Conservation (phyloP, 2,329 filamentous ascomycete species). For the Calonectria ilicicola region DNA sequence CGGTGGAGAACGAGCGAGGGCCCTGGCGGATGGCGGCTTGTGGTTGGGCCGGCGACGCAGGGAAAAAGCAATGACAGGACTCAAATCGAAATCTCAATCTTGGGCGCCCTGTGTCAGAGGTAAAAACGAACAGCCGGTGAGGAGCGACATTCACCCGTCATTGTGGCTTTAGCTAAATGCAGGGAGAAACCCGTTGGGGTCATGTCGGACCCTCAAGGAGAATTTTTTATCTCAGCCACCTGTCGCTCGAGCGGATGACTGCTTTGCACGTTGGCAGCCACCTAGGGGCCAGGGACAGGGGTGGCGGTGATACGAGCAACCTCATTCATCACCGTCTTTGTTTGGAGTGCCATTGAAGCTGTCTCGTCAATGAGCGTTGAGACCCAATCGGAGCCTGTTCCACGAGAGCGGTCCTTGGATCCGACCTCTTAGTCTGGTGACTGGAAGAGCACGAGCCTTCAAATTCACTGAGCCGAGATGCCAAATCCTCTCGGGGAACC, state of each 20-base stretch:
- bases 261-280: slow-evolving; percentile 20
- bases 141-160: background rate
- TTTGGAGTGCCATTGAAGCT: slow-evolving; percentile 19
- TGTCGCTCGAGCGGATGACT: background rate
- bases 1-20: slow-evolving; percentile 14
- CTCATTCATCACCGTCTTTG: slow-evolving; percentile 4
- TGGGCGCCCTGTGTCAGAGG: slow-evolving; percentile 20
- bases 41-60: slow-evolving; percentile 5
- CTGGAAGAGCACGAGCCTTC: slow-evolving; percentile 3
- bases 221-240: slow-evolving; percentile 26
- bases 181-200: slow-evolving; percentile 13
- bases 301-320: slow-evolving; percentile 21
- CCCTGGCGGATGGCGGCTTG: background rate
- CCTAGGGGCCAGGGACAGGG: slow-evolving; percentile 17
- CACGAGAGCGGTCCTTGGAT: slow-evolving; percentile 38
- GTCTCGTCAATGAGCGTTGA: slow-evolving; percentile 15
- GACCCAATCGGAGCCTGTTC: slow-evolving; percentile 42
- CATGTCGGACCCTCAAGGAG: slow-evolving; percentile 15
- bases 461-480: slow-evolving; percentile 24
- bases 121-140: slow-evolving; percentile 21
- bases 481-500: slow-evolving; percentile 18
- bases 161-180: background rate
- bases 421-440: slow-evolving; percentile 30
- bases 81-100: slow-evolving; percentile 19
- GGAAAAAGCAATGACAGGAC: slow-evolving; percentile 3